phyloP scores from a whole-genome alignment of 140 eudicot species.

The Flaveria floridana region DNA sequence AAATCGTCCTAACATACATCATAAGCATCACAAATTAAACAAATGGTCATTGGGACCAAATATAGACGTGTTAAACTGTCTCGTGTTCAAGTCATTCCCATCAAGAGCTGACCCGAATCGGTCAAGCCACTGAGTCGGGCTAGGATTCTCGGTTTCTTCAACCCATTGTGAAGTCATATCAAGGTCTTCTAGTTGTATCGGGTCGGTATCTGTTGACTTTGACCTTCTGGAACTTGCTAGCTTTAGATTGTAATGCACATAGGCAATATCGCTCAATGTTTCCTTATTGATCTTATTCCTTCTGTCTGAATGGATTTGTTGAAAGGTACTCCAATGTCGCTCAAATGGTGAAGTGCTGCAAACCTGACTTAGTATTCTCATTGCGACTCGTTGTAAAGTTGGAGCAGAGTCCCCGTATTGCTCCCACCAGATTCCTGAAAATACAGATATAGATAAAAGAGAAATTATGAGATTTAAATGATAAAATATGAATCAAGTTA shows the following conservation, averaged over 20 bases:
- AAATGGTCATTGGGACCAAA: conserved; percentile 66
- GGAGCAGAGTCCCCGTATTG: conserved; percentile 89
- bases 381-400: conserved; percentile 75
- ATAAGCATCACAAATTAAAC: conserved; percentile 55
- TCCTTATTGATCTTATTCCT: conserved; percentile 83
- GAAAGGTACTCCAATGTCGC: conserved; percentile 71
- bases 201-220: conserved; percentile 50
- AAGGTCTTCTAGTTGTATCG: conserved; percentile 73
- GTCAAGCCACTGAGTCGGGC: conserved; percentile 92
- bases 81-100: conserved; percentile 81
- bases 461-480: not conserved
- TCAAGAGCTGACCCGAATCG: conserved; percentile 73
- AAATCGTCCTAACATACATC: not conserved
- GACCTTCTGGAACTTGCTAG: conserved; percentile 46
- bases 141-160: conserved; percentile 74
- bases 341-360: conserved; percentile 70
- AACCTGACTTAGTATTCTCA: conserved; percentile 80
- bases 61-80: conserved; percentile 65
- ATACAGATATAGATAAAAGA: too few relatives aligned
- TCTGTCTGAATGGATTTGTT: conserved; percentile 81
- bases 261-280: conserved; percentile 60
- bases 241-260: conserved; percentile 68
- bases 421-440: conserved; percentile 91
- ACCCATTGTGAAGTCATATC: conserved; percentile 97
- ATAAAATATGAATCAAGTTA: too few relatives aligned